Evolutionary conservation across 78 protist genomes (phyloP).

Genomic region (Protostelium mycophagum): DNA sequence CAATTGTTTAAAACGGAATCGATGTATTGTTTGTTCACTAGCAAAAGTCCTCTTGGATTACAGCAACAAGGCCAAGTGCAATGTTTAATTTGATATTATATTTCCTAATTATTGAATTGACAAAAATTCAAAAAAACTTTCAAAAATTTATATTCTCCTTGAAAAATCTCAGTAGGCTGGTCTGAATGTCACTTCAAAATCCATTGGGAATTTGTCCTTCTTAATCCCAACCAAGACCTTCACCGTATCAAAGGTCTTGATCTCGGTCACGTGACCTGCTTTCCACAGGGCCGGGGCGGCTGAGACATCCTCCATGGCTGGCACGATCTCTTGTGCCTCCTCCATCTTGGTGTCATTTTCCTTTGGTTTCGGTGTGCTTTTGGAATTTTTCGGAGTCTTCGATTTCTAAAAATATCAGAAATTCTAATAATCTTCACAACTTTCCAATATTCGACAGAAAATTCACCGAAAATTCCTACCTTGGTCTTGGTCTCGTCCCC

Average conservation of each 20-base stretch:
- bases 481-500: no score
- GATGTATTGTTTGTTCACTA: no score
- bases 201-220: not conserved
- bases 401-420: no score
- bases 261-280: not conserved
- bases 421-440: no score
- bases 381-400: not conserved
- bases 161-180: not conserved
- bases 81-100: no score
- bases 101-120: no score
- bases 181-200: not conserved
- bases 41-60: no score
- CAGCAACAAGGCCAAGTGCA: no score
- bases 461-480: not conserved
- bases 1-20: no score
- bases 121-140: no score
- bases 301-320: not conserved
- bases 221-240: not conserved
- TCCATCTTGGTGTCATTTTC: not conserved
- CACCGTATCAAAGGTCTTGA: not conserved
- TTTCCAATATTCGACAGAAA: no score
- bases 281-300: not conserved
- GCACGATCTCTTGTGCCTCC: not conserved
- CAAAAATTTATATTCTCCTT: not conserved
- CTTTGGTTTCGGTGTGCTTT: not conserved